These are phyloP conservation scores for Trichosporon sp. DNA, from an alignment of 1,284 basidiomycete species.

Conservation along the genomic window DNA sequence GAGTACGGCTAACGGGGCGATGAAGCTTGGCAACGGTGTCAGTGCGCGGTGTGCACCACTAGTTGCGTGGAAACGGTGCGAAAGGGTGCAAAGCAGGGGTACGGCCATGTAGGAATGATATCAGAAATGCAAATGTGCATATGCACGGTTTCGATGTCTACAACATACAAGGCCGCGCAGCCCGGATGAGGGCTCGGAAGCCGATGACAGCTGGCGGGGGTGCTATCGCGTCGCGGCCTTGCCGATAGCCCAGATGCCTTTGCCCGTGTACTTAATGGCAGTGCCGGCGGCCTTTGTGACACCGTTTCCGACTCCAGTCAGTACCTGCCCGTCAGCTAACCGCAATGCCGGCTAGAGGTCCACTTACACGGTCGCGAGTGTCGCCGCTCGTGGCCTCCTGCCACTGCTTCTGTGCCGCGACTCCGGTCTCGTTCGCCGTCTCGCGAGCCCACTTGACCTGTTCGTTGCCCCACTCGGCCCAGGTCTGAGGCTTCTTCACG, in stretches of 20 bases:
- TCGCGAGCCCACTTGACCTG: conserved; percentile 9
- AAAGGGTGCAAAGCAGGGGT: not conserved
- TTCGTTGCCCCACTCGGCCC: conserved; percentile 14
- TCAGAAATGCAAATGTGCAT: not conserved
- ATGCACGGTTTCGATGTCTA: not conserved
- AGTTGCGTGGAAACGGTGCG: not conserved
- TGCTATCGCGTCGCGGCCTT: conserved; percentile 17
- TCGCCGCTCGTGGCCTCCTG: conserved; percentile 2
- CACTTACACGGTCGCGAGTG: conserved; percentile 15
- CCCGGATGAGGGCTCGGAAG: not conserved
- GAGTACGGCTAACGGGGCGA: not conserved
- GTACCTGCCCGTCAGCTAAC: conserved; percentile 12
- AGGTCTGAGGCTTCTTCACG: conserved; percentile 5
- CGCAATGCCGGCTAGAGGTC: not conserved
- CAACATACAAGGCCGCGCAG: not conserved
- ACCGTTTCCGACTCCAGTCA: conserved; percentile 14
- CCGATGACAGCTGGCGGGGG: not conserved
- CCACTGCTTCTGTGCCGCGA: not conserved
- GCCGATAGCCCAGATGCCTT: conserved; percentile 25
- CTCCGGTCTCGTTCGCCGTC: not conserved
- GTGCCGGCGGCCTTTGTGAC: conserved; percentile 21
- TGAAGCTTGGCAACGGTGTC: not conserved
- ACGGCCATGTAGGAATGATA: not conserved
- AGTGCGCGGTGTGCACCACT: not conserved
- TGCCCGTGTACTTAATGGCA: conserved; percentile 22